Evolutionary conservation across 306 rosid genomes (phyloP), one percentile per base, ranked within the genome.

Genomic region (Glycyrrhiza uralensis): DNA sequence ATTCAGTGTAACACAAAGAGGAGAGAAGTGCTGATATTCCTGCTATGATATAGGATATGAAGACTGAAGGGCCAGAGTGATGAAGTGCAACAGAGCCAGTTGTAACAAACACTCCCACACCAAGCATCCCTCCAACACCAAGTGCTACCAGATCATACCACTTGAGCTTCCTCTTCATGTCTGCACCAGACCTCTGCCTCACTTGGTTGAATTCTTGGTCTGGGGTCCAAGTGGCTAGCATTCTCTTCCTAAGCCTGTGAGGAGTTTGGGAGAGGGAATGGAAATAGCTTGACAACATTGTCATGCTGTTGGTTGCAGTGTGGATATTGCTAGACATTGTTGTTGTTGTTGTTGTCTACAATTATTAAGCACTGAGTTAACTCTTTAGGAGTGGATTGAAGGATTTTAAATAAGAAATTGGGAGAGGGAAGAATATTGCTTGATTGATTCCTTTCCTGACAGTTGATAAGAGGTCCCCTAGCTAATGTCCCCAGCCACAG

Each of bases 101-200:
- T n/a, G 97, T 91, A 71, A 91, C 89, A 49, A 93, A 93, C 17
- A 93, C 98, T 7, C 98, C 98, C 46, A 83, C 96, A 20, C 98
- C 98, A 55, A 93, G 97, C 98, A 91, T 93, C 63, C 98, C 98
- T 14, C 98, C 98, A 46, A 91, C 83, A 3, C 96, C 97, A 76
- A 93, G 97, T 26, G 96, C 92, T 1, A 93, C 13, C 5, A 93
- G 76, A 69, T 93, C 98, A 73, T 84, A 81, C 98, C 98, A 91
- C 8, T 80, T 69, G 51, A 93, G 94, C 63, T 85, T 89, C 79
- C 97, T 89, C 69, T 87, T 91, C 97, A 93, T 90, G 82, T 89
- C 89, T 19, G 97, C 92, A 2, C 98, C 98, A 12, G 98, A 93
- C 71, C 96, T 87, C 66, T 82, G 88, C 76, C 97, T 85, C 59